Percentiles rank a stretch among this genome's conserved stretches.
Conservation (phyloP, 192 early-diverging fungal species). For the Umbelopsis sp. region DNA sequence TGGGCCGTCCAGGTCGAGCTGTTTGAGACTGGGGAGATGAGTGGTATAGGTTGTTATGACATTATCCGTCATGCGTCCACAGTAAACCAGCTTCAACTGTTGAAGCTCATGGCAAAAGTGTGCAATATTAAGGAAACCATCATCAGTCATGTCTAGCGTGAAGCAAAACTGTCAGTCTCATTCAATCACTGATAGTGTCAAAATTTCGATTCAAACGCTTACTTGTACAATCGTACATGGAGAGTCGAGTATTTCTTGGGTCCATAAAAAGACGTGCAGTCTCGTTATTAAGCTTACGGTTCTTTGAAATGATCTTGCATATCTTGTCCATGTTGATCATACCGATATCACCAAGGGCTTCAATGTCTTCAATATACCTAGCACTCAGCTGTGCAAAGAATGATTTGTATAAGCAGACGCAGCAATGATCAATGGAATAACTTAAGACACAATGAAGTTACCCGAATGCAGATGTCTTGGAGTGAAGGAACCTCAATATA, state of each 20-base stretch:
- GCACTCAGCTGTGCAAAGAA: constrained; percentile 61
- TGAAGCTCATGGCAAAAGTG: constrained; percentile 64
- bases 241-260: constrained; percentile 53
- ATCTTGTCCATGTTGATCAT: constrained; percentile 68
- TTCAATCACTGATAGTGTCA: neutral
- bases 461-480: constrained; percentile 68
- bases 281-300: constrained; percentile 64
- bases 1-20: constrained; percentile 69
- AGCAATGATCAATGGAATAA: neutral
- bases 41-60: constrained; percentile 45
- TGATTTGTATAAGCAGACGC: neutral
- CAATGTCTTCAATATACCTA: constrained; percentile 77
- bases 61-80: constrained; percentile 67
- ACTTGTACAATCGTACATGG: constrained; percentile 81
- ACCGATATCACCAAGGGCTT: constrained; percentile 84
- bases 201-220: neutral
- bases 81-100: constrained; percentile 68
- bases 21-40: constrained; percentile 48
- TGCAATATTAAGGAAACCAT: constrained; percentile 60
- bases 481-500: constrained; percentile 58
- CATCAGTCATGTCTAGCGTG: constrained; percentile 44
- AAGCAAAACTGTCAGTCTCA: neutral
- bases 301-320: constrained; percentile 77
- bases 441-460: constrained; percentile 8
- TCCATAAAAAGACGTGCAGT: constrained; percentile 76